Evolutionary conservation across 2,329 filamentous ascomycete genomes (phyloP), one percentile per base, ranked within the genome.

Genomic region (Verticillium klebahnii): DNA sequence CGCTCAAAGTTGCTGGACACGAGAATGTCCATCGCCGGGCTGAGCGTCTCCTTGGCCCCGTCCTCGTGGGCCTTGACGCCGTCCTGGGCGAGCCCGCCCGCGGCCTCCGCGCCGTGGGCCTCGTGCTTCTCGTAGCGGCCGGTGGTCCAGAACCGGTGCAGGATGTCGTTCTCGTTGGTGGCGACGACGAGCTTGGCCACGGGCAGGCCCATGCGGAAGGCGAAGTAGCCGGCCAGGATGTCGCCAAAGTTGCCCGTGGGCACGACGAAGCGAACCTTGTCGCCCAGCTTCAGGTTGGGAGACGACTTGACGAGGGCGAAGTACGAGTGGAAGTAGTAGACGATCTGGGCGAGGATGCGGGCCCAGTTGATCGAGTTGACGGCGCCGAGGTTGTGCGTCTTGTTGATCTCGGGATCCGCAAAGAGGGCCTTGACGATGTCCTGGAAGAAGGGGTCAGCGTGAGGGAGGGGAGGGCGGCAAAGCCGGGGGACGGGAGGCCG

Each of bases 311-410:
- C 83, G 37, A 99, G 87, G 15, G 88, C 80, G 78, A 97, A 97
- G 82, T 98, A 98, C 14, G 95, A 88, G 76, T 95, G 84, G 81
- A 97, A 96, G 82, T 97, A 99, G 84, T 97, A 98, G 64, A 92
- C 92, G 66, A 96, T 97, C 79, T 99, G 95, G 14, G 95, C 94
- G 40, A 99, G 85, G 68, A 99, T 98, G 69, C 95, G 85, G 2
- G 93, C 91, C 85, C 90, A 97, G 80, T 98, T 98, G 79, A 98
- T 98, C 56, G 91, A 95, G 81, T 98, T 98, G 68, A 98, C 92
- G 54, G 95, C 94, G 50, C 91, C 94, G 54, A 98, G 89, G 68
- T 92, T 92, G 71, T 94, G 86, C 2, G 85, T 87, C 68, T 84
- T 80, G 81, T 98, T 98, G 73, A 91, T 90, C 61, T 93, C 88